A percentile compares a stretch with the other conserved stretches of the same genome.
phyloP scores from a whole-genome alignment of 2,329 filamentous ascomycete species.

The Xylaria sp. region DNA sequence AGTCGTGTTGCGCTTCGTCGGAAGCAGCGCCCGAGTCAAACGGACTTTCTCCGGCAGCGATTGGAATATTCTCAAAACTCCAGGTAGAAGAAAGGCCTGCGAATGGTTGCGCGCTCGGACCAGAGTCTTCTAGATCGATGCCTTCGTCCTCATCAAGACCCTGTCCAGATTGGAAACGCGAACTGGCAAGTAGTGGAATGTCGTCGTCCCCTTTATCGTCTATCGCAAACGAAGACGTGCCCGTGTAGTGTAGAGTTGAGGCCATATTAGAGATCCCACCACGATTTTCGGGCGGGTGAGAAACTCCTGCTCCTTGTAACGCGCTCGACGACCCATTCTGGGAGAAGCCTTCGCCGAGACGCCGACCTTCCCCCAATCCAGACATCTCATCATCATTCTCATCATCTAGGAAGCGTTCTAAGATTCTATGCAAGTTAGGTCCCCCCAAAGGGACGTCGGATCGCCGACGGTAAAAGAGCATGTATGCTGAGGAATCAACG shows the following conservation, averaged over 20 bases:
- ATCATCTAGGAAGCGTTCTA: slow-evolving; percentile 70
- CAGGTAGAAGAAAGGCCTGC: slow-evolving; percentile 52
- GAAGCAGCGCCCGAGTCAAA: slow-evolving; percentile 50
- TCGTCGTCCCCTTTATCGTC: slow-evolving; percentile 41
- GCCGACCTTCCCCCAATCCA: slow-evolving; percentile 81
- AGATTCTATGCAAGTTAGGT: slow-evolving; percentile 75
- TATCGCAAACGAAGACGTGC: slow-evolving; percentile 22
- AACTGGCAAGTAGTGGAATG: slow-evolving; percentile 40
- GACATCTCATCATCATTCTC: slow-evolving; percentile 55
- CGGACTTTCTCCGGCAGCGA: slow-evolving; percentile 48
- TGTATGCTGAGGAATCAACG: slow-evolving; percentile 83
- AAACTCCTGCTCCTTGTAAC: slow-evolving; percentile 81
- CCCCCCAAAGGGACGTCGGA: slow-evolving; percentile 83
- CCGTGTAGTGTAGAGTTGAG: not conserved
- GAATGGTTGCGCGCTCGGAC: slow-evolving; percentile 43
- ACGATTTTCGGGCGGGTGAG: slow-evolving; percentile 72
- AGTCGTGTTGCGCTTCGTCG: slow-evolving; percentile 54
- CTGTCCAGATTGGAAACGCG: slow-evolving; percentile 50
- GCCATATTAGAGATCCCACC: slow-evolving; percentile 58
- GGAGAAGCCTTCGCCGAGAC: slow-evolving; percentile 86
- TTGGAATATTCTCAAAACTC: slow-evolving; percentile 58
- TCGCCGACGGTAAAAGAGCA: slow-evolving; percentile 94
- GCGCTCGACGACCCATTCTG: slow-evolving; percentile 91
- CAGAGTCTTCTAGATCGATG: slow-evolving; percentile 54
- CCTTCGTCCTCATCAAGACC: slow-evolving; percentile 64